Conservation (phyloP, 169 alveolate species). For the Neospora caninum region DNA sequence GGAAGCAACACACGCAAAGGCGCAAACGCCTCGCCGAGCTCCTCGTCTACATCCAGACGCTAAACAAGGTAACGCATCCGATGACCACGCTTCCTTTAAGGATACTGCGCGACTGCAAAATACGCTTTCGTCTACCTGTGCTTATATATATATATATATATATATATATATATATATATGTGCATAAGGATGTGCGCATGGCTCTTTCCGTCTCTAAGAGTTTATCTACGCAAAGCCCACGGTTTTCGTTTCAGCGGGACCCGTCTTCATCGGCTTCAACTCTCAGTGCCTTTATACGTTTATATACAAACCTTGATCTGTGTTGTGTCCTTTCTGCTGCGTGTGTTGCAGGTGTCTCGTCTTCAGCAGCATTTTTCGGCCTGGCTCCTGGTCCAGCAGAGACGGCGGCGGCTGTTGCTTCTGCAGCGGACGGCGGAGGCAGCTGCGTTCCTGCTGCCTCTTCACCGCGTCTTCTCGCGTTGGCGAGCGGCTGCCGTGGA, state of each 20-base stretch:
- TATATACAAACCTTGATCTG: too few relatives aligned
- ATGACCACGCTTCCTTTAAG: too few relatives aligned
- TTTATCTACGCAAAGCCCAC: too few relatives aligned
- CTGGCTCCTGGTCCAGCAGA: constrained; percentile 5
- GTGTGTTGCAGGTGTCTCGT: not conserved
- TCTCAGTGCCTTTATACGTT: too few relatives aligned
- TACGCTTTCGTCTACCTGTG: not conserved
- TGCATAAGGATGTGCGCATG: too few relatives aligned
- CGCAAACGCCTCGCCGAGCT: not conserved
- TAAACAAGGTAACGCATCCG: not conserved
- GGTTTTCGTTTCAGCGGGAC: too few relatives aligned
- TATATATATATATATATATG: too few relatives aligned
- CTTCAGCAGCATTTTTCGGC: constrained; percentile 14
- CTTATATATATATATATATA: too few relatives aligned
- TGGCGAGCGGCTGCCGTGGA: constrained; percentile 15
- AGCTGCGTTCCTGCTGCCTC: constrained; percentile 9
- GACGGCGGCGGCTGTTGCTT: constrained; percentile 8
- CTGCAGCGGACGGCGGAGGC: constrained; percentile 18
- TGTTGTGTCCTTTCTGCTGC: too few relatives aligned
- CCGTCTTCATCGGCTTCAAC: too few relatives aligned
- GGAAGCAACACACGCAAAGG: not conserved
- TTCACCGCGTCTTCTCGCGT: constrained; percentile 1
- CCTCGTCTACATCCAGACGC: constrained; percentile 5
- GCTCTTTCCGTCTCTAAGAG: too few relatives aligned
- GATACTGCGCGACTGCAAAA: too few relatives aligned